These are phyloP conservation scores for Lablab purpureus DNA, from an alignment of 306 rosid species.

Conservation along the genomic window DNA sequence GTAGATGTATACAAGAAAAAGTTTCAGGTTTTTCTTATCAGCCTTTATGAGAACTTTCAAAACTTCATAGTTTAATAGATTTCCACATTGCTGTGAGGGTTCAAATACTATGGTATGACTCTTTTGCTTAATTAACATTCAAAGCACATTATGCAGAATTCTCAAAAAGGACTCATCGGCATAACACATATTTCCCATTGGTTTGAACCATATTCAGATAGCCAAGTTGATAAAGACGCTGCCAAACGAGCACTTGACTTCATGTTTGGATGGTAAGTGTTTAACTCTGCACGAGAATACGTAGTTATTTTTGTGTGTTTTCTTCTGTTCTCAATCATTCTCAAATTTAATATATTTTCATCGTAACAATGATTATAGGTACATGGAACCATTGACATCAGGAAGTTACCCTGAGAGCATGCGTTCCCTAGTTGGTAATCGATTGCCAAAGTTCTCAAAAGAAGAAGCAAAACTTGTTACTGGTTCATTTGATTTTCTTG, in stretches of 20 bases:
- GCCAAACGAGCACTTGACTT: slow-evolving; percentile 63
- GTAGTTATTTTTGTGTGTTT: too few relatives aligned
- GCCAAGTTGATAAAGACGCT: slow-evolving; percentile 48
- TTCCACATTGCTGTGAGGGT: background rate
- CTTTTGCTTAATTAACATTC: background rate
- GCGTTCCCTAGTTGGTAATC: slow-evolving; percentile 51
- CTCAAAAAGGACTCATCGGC: slow-evolving; percentile 68
- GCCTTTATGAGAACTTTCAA: too few relatives aligned
- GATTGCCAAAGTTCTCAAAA: slow-evolving; percentile 62
- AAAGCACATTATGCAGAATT: slow-evolving; percentile 35
- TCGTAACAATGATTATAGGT: slow-evolving; percentile 47
- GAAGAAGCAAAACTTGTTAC: slow-evolving; percentile 39
- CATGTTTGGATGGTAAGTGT: slow-evolving; percentile 70
- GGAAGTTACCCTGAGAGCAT: slow-evolving; percentile 69
- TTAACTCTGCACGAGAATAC: background rate
- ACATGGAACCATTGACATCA: slow-evolving; percentile 57
- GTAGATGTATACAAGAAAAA: slow-evolving; percentile 55
- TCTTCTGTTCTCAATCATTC: background rate
- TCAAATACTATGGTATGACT: background rate
- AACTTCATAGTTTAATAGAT: background rate
- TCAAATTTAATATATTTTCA: too few relatives aligned
- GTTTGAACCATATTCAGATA: slow-evolving; percentile 54
- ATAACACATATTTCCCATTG: slow-evolving; percentile 55
- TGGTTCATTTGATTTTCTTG: slow-evolving; percentile 69
- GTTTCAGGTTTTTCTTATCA: slow-evolving; percentile 46